Evolutionary conservation across 1,284 basidiomycete species (phyloP), one percentile per base, ranked within the genome.

Genomic region (Moniliella sp.): DNA sequence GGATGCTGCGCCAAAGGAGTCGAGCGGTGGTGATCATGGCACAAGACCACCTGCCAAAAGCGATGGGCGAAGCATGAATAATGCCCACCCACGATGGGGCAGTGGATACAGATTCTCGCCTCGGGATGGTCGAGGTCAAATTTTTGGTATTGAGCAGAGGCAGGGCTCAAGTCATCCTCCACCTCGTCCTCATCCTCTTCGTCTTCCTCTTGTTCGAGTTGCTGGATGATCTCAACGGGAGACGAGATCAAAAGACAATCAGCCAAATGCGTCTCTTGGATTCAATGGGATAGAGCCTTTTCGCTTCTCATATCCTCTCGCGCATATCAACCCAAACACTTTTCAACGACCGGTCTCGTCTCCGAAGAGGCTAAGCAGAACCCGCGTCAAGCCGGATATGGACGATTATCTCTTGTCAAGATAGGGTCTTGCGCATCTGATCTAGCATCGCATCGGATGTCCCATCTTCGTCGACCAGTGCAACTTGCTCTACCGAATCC

Each of bases 331-430:
- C 25, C 37, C 40, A 52, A 88, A 88, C 68, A 91, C 79, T 63
- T 83, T 86, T 37, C 86, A 66, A 36, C 88, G 63, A 5, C 91
- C 86, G 49, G 86, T 83, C 62, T 97, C 84, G 62, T 97, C 91
- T 17, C 74, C 75, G 48, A 86, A 94, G 61, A 94, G 66, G 39
- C 76, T 75, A 17, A 83, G 69, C 0, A 79, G 76, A 32, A 91
- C 70, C 34, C 72, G 71, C 21, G 93, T 66, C 46, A 94, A 51
- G n/a, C n/a, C n/a, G n/a, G 55, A 93, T 81, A 2, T 73, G 69
- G 18, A 93, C 69, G 10, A 86, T 65, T 7, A 7, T 7, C 21
- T 23, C 21, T n/a, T 23, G 21, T n/a, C n/a, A 7, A 7, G 21
- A 7, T 23, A 7, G 21, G 21, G 7, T n/a, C n/a, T 23, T 7